Base-by-base conservation (phyloP, 371 early-diverging fungal genomes). In the Syncephalastrum sp. region DNA sequence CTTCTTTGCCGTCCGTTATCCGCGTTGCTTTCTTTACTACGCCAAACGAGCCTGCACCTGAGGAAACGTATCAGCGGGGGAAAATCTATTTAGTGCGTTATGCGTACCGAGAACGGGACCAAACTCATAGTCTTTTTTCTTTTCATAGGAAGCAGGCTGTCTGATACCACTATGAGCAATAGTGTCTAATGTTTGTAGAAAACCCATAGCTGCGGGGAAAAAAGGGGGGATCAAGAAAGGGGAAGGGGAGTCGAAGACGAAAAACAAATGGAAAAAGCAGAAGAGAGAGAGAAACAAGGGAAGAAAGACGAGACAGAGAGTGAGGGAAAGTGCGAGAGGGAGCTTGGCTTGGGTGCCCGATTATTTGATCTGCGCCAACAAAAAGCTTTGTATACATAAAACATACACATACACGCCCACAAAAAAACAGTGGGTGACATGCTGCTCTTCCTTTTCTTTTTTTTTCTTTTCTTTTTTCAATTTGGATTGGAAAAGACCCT, bases 1-100 rank as follows among this genome's bases (percentile, higher is more conserved):
- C 90, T 38, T 71, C 69, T 23, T 77, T 75, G 24, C 75, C 69
- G 16, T 82, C 79, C 7, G 73, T 68, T 23, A 75, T 65, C 12
- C 83, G 73, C 15, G 62, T 61, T 13, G 90, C 89, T 64, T 81
- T 67, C 59, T 85, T 83, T 19, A 92, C 92, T 23, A 81, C 82
- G n/a, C 90, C 91, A 64, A 85, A 91, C 3, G 89, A 84, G n/a
- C 91, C 91, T 12, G 84, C 76, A 41, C 91, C 88, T 83, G 64
- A 16, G 3, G 56, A 45, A 15, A 33, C 38, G 12, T 42, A 27
- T 44, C 48, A 47, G 17, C 13, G 49, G n/a, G 44, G 38, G 17
- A 10, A 13, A 10, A 46, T 13, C 5, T 12, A 14, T 48, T 47
- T n/a, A 12, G 7, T 43, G 15, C 15, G 25, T 21, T 15, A 17